Base-by-base conservation (phyloP, 768 basidiomycete species). In the Exsudoporus frostii region DNA sequence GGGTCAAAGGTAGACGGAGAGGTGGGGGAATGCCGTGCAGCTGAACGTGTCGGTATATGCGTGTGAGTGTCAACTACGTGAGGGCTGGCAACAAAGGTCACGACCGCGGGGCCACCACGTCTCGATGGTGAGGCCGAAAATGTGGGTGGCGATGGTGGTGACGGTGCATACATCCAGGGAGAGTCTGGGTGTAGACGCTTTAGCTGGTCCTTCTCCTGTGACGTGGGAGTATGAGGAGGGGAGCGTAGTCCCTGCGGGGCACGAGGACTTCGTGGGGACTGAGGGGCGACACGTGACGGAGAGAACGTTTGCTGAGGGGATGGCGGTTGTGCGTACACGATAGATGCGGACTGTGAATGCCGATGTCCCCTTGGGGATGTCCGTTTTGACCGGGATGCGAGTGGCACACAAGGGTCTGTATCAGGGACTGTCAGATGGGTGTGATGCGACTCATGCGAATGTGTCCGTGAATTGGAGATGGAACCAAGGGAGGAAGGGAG, bases 1-100 rank as follows among this genome's bases (percentile, higher is more conserved):
- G 80, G 83, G 61, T 88, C 83, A 74, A 88, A 88, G 4, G 72
- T 58, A n/a, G 78, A 72, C 5, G 67, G 48, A 1, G 59, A 45
- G 9, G 50, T 41, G 39, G 54, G 54, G 5, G 58, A 55, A 47
- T 61, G 58, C 2, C 50, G 51, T 25, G 50, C 11, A n/a, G 56
- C 49, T n/a, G 61, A 59, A 32, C 29, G 48, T 7, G 55, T 34
- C 24, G 55, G 37, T 5, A 47, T n/a, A 43, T 54, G 65, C 15
- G 48, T 5, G 20, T 53, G 59, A 4, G 55, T 9, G 4, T 58
- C 60, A 19, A 54, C 43, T 5, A 54, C 42, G 37, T 55, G 50
- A 22, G 67, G 58, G 11, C 54, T 65, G 19, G 53, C 54, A 25
- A 62, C 60, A 42, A 65, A 62, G 2, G 64, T 58, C 34, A 58